Evolutionary conservation across 495 filamentous ascomycete species (phyloP), one percentile per base, ranked within the genome.

Genomic region (Xanthoparmelia taractica): DNA sequence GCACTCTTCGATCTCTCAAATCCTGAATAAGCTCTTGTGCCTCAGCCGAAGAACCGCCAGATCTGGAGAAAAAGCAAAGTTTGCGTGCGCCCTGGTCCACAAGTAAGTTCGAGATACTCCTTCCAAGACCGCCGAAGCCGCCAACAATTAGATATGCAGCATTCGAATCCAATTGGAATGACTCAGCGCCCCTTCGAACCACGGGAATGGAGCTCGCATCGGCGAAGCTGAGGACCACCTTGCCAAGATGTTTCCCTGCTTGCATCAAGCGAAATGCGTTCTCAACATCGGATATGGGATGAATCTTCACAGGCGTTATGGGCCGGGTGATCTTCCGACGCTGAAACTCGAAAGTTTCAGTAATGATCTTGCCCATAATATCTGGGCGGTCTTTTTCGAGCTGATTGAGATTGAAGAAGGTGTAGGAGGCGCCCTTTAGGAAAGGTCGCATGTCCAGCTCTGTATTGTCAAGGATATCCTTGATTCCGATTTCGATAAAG

Each of bases 201-300:
- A 64, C 29, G 18, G 58, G 41, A 40, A 69, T 65, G 43, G 57
- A 29, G n/a, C 41, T n/a, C n/a, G 60, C 48, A 18, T 69, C 58
- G 45, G 45, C 47, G 38, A 70, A 66, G 29, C 40, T 50, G 41
- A 66, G 66, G 17, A 87, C 78, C 13, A 84, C 66, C 69, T 88
- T 88, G 4, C 86, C 85, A 18, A 78, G 70, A 7, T 79, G 70
- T 40, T 78, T 80, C 33, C 81, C 82, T 20, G 73, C 69, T 65
- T 87, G 84, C 56, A 88, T 71, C 7, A 73, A 67, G 61, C 82
- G 80, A 70, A 88, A 83, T 0, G 85, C 85, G 5, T 72, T 69
- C 57, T 77, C 72, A 17, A 79, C 68, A 10, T 83, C 69, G 0
- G 70, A 66, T 12, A 79, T 69, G 10, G 72, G 68, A 57, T 74